Base-by-base conservation (phyloP, 2,329 filamentous ascomycete species). In the Colletotrichum sp. region DNA sequence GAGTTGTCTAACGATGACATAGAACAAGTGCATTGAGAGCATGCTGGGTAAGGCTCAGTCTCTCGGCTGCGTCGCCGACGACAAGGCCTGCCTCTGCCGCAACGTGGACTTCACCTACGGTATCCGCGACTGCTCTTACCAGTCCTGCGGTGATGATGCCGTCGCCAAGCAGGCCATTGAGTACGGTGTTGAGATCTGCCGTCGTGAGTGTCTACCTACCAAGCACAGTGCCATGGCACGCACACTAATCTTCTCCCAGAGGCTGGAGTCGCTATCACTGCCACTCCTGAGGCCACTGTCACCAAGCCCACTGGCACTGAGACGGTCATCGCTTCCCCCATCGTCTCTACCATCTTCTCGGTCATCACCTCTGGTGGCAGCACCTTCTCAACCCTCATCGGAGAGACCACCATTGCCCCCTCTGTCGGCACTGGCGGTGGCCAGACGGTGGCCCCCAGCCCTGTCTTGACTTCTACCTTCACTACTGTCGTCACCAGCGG, bases 41-140 rank as follows among this genome's bases (percentile, higher is more conserved):
- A 90, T 91, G 88, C 76, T 86, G 66, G 77, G 79, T 62, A 76
- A 87, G 57, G 78, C 80, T 62, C 76, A 78, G n/a, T 79, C 84
- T 66, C 85, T 91, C 43, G 84, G 85, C 73, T 91, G 90, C 82
- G 61, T 54, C 5, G 73, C 78, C 69, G 79, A 78, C 54, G 86
- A 88, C 74, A 43, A 83, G 55, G 77, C 78, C 63, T 90, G 88
- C 81, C 83, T 89, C 16, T 90, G 88, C 83, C 77, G 78, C 71
- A 86, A 87, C 76, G 54, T 75, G 58, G 78, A 88, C 83, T 90
- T 88, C 80, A 77, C 82, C 71, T 88, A 85, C 76, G 88, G 88
- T 66, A 80, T 90, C 73, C 86, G 84, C 72, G 88, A 90, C 83
- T 90, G 88, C 82, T 84, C 87, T 21, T 76, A 77, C 75, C 81